These are phyloP conservation scores for Candida silvatica DNA, from an alignment of 805 yeast species.

Conservation along the genomic window DNA sequence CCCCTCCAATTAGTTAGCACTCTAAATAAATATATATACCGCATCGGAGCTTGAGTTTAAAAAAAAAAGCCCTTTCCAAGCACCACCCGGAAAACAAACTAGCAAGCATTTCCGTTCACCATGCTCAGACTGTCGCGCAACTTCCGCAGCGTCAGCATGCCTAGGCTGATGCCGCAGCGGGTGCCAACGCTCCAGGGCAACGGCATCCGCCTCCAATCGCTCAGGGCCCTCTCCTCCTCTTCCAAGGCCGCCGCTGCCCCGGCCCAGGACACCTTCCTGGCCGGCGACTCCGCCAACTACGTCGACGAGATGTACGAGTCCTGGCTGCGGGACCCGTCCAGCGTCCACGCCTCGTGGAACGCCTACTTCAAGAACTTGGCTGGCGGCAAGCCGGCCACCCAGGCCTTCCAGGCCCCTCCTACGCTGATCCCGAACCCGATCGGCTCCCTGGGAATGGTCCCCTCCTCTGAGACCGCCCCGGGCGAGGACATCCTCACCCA, in stretches of 20 bases:
- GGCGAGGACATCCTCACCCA: slow-evolving; percentile 72
- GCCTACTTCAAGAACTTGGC: slow-evolving; percentile 89
- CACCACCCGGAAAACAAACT: no score
- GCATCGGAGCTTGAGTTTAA: no score
- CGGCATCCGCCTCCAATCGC: not conserved
- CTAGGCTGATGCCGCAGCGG: slow-evolving; percentile 14
- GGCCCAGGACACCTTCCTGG: slow-evolving; percentile 65
- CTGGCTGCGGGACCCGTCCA: slow-evolving; percentile 82
- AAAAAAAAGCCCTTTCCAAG: no score
- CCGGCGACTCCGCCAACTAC: slow-evolving; percentile 79
- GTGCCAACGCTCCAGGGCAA: slow-evolving; percentile 9
- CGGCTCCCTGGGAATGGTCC: slow-evolving; percentile 58
- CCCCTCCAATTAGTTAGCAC: no score
- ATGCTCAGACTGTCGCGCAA: no score
- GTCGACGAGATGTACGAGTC: slow-evolving; percentile 97
- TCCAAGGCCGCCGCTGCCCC: slow-evolving; percentile 29
- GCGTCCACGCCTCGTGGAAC: slow-evolving; percentile 96
- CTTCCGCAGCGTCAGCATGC: slow-evolving; percentile 16
- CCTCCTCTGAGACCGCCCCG: slow-evolving; percentile 39
- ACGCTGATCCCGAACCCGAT: slow-evolving; percentile 78
- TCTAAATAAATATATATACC: no score
- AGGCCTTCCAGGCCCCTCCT: slow-evolving; percentile 90
- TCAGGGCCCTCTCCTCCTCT: not conserved
- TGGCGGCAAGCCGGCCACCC: slow-evolving; percentile 56
- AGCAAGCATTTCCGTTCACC: no score